Evolutionary conservation across 768 basidiomycete genomes (phyloP), one percentile per base, ranked within the genome.

Genomic region (Amanita rimosa): DNA sequence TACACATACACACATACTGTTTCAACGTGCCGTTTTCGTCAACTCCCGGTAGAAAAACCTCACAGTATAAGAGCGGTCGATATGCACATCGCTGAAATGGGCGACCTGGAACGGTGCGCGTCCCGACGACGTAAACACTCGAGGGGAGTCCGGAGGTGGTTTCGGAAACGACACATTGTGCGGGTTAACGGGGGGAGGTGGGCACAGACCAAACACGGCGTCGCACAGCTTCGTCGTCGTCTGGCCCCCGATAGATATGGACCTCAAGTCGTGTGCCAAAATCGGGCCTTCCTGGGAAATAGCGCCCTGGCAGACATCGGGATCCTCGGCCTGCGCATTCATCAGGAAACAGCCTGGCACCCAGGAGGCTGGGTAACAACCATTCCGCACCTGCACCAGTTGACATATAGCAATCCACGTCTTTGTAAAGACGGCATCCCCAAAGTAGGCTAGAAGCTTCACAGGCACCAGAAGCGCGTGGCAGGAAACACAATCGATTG

Each of bases 31-130:
- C 8, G 11, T 4, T 26, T 26, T 17, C 13, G 3, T 43, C 16
- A 50, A 31, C 1, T 21, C 46, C 26, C 1, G 8, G 34, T 34
- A 34, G 7, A 6, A 8, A 13, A 4, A 11, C 8, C 71, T 47
- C 53, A 78, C 78, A 17, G 66, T 62, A 55, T 81, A 81, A 6
- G 67, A 54, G 26, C 77, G 64, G 54, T 81, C 81, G 31, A 83
- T 74, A 54, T 83, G 81, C 4, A 74, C 73, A 56, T 81, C 81
- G 54, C 75, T 78, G 57, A 83, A 72, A 56, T 83, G 81, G 0
- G 72, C 71, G 6, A 81, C 75, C 53, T 76, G 69, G 57, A 81
- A 72, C 1, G 78, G 72, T 17, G 62, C 19, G 42, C 64, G 66
- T 4, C 74, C 70, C 1, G 57, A 59, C 3, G 71, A 71, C 3